Conservation (phyloP, 257 asterid species). For the Nicotiana tabacum region DNA sequence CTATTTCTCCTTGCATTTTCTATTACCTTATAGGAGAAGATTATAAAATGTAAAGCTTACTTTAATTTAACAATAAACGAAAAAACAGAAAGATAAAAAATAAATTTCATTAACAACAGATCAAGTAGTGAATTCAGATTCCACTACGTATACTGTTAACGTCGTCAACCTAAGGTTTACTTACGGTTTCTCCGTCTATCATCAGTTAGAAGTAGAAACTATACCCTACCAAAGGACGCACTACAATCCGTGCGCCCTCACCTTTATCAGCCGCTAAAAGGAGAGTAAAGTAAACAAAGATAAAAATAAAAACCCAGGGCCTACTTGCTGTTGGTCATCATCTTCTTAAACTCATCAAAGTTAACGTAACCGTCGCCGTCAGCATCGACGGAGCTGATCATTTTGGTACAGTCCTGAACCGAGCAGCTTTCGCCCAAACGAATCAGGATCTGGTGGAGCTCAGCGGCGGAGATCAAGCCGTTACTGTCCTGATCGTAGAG, state of each 20-base stretch:
- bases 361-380: slow-evolving; percentile 75
- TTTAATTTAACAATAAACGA: background rate
- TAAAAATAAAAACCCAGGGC: background rate
- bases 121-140: background rate
- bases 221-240: background rate
- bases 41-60: background rate
- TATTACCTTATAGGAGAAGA: background rate
- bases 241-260: background rate
- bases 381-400: slow-evolving; percentile 73
- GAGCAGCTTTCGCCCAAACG: slow-evolving; percentile 73
- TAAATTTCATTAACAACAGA: background rate
- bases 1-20: background rate
- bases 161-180: background rate
- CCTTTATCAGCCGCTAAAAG: background rate
- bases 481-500: slow-evolving; percentile 76
- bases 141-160: background rate
- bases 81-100: background rate
- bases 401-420: slow-evolving; percentile 52
- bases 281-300: background rate
- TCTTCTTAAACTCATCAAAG: slow-evolving; percentile 67
- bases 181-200: background rate
- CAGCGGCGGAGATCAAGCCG: slow-evolving; percentile 69
- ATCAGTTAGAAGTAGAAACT: slow-evolving; percentile 3
- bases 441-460: slow-evolving; percentile 68
- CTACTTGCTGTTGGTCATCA: slow-evolving; percentile 52